Conservation (phyloP, 2,329 filamentous ascomycete species). For the Thelonectria olida region DNA sequence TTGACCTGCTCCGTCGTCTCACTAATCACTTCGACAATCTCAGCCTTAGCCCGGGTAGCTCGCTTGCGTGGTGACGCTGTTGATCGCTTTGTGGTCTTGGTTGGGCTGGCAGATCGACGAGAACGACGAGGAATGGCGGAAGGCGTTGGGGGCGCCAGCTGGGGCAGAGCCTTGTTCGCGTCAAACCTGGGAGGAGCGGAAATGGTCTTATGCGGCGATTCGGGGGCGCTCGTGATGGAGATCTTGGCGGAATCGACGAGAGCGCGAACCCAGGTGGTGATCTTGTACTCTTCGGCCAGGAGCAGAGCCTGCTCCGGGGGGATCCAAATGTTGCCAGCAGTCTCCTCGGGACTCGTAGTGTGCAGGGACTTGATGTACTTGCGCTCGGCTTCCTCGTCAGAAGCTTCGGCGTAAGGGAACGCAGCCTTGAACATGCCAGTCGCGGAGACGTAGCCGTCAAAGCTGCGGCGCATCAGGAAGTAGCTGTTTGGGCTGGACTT, state of each 20-base stretch:
- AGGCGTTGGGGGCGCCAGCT: slow-evolving; percentile 60
- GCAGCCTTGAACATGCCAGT: slow-evolving; percentile 94
- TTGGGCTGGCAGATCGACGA: slow-evolving; percentile 67
- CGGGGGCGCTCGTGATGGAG: slow-evolving; percentile 63
- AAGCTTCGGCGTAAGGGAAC: slow-evolving; percentile 78
- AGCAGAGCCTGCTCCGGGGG: slow-evolving; percentile 81
- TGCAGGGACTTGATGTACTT: slow-evolving; percentile 84
- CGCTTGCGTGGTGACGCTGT: slow-evolving; percentile 66
- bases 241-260: slow-evolving; percentile 90
- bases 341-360: slow-evolving; percentile 88
- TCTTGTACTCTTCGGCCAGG: slow-evolving; percentile 87
- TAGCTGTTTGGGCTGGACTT: slow-evolving; percentile 89
- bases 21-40: slow-evolving; percentile 45
- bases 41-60: slow-evolving; percentile 54
- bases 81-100: slow-evolving; percentile 58
- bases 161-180: slow-evolving; percentile 54
- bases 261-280: slow-evolving; percentile 89
- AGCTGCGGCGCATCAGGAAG: slow-evolving; percentile 93
- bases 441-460: slow-evolving; percentile 84
- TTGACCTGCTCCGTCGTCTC: slow-evolving; percentile 43
- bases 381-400: slow-evolving; percentile 80
- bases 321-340: slow-evolving; percentile 97
- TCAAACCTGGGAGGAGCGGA: slow-evolving; percentile 84
- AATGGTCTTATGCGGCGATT: slow-evolving; percentile 79
- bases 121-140: slow-evolving; percentile 56